Conservation (phyloP, 306 rosid genomes). For the Erythrophleum fordii region DNA sequence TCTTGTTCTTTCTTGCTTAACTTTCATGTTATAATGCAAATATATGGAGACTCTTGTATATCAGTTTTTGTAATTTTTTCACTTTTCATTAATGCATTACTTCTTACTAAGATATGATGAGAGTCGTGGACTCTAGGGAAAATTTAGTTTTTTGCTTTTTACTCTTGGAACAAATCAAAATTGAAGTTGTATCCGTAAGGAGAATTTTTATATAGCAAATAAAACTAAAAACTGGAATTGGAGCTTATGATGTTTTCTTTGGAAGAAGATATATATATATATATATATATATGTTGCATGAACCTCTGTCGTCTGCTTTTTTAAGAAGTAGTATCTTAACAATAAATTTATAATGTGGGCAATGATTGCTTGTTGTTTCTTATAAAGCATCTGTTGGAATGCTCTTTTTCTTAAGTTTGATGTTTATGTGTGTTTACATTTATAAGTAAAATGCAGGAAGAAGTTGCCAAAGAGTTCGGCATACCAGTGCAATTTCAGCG, state of each 20-base stretch:
- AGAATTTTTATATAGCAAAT: background rate
- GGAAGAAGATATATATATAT: conserved; percentile 2
- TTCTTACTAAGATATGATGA: too few species aligned
- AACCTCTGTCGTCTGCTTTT: background rate
- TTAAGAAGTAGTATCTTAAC: background rate
- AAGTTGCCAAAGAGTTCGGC: conserved; percentile 77
- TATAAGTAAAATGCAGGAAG: conserved; percentile 64
- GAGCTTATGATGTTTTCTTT: background rate
- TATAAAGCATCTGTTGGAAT: conserved; percentile 18
- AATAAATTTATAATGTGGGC: background rate
- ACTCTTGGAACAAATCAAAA: background rate
- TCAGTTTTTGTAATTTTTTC: too few species aligned
- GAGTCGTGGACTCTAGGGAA: background rate
- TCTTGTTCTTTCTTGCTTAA: too few species aligned
- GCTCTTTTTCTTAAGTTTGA: background rate
- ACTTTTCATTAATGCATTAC: too few species aligned
- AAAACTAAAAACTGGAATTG: background rate
- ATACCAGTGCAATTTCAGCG: conserved; percentile 84
- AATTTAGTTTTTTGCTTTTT: background rate
- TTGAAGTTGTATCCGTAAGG: background rate
- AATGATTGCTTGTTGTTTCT: conserved; percentile 13
- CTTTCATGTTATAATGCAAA: too few species aligned
- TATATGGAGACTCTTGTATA: too few species aligned
- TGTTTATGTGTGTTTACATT: background rate
- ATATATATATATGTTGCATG: background rate